Evolutionary conservation across 2,329 filamentous ascomycete genomes (phyloP).

Genomic region (Lasiodiplodia hormozganensis): DNA sequence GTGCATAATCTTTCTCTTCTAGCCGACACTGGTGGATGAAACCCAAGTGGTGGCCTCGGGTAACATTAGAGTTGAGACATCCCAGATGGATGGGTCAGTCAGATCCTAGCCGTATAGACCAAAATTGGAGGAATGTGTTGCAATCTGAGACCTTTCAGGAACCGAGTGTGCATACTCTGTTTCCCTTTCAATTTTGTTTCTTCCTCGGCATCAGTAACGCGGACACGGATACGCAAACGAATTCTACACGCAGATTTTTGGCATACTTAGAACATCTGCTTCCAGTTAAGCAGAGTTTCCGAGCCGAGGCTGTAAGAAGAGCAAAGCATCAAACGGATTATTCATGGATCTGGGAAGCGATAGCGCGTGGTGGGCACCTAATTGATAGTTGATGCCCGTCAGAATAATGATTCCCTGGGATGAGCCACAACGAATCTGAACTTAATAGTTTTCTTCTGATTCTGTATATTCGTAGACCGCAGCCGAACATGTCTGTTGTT

Average conservation of each 20-base stretch:
- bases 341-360: not conserved
- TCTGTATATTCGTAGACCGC: constrained; percentile 6
- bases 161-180: too few species aligned
- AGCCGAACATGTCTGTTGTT: not conserved
- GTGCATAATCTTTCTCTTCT: not conserved
- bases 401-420: not conserved
- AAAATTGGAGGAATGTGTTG: too few species aligned
- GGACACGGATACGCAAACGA: not conserved
- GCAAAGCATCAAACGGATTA: not conserved
- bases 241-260: not conserved
- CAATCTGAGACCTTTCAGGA: too few species aligned
- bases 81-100: not conserved
- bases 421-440: not conserved
- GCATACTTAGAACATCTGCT: not conserved
- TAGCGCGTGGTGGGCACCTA: constrained; percentile 3
- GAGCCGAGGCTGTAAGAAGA: not conserved
- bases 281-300: not conserved
- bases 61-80: not conserved
- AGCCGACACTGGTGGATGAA: not conserved
- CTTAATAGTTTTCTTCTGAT: constrained; percentile 8
- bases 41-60: too few species aligned
- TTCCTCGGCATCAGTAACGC: too few species aligned
- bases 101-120: not conserved
- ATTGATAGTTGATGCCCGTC: constrained; percentile 12
- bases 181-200: too few species aligned